Percentiles rank a stretch among this genome's conserved stretches.
phyloP scores from a whole-genome alignment of 1,284 basidiomycete species.

The Xanthoconium separans region DNA sequence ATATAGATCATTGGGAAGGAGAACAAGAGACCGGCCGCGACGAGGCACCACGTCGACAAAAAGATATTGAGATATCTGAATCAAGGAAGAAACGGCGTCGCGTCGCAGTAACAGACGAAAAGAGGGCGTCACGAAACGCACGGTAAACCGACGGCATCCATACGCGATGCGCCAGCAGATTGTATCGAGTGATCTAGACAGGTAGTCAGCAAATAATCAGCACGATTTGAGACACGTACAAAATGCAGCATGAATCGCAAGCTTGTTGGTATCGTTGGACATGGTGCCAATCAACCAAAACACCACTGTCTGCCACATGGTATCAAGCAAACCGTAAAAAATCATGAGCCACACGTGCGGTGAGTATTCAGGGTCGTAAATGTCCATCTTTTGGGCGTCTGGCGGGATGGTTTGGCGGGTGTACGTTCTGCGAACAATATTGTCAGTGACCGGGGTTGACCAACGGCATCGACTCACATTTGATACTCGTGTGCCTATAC shows the following conservation, averaged over 20 bases:
- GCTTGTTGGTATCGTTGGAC: constrained; percentile 38
- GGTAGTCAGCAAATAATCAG: neutral
- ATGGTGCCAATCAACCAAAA: constrained; percentile 43
- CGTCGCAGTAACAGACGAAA: neutral
- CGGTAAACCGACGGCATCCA: constrained; percentile 30
- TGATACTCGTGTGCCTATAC: constrained; percentile 49
- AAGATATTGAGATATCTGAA: too few species aligned
- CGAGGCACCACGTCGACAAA: constrained; percentile 34
- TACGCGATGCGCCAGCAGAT: constrained; percentile 36
- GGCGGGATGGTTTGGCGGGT: constrained; percentile 19
- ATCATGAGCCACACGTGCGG: constrained; percentile 36
- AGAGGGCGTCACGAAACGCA: constrained; percentile 7
- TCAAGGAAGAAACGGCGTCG: too few species aligned
- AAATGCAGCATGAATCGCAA: constrained; percentile 42
- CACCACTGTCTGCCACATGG: constrained; percentile 42
- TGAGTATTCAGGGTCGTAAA: constrained; percentile 31
- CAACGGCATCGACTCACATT: constrained; percentile 30
- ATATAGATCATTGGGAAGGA: constrained; percentile 34
- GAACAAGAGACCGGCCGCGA: constrained; percentile 28
- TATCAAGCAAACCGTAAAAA: constrained; percentile 31
- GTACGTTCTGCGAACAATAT: constrained; percentile 8
- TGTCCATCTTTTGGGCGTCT: constrained; percentile 25
- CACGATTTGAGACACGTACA: constrained; percentile 28
- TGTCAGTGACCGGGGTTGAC: neutral
- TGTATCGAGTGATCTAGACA: constrained; percentile 35